Evolutionary conservation across 2,329 filamentous ascomycete genomes (phyloP).

Genomic region (Westerdykella sp.): DNA sequence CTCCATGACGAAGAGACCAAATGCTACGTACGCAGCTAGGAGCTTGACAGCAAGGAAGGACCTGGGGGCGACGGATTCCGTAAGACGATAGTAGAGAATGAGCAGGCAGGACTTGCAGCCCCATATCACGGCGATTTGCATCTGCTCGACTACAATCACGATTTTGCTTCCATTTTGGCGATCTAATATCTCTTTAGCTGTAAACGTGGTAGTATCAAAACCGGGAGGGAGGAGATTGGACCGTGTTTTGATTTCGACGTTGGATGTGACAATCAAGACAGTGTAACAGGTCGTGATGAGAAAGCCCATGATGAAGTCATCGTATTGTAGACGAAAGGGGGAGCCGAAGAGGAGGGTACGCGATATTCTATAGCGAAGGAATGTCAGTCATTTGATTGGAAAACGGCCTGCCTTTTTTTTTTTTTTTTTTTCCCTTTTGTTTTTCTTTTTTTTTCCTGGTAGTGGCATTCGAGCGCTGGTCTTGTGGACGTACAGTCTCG

Average conservation of each 20-base stretch:
- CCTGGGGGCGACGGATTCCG: conserved; percentile 25
- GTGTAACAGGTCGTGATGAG: conserved; percentile 47
- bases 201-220: conserved; percentile 41
- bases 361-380: conserved; percentile 32
- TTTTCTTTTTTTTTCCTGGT: too few relatives aligned
- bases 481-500: conserved; percentile 36
- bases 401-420: not conserved
- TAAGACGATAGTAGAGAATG: conserved; percentile 49
- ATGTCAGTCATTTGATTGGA: not conserved
- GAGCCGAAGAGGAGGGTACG: conserved; percentile 44
- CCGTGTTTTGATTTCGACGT: conserved; percentile 36
- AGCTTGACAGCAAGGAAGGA: conserved; percentile 38
- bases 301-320: conserved; percentile 53
- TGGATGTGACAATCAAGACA: conserved; percentile 45
- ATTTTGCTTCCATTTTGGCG: conserved; percentile 40
- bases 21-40: conserved; percentile 42
- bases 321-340: conserved; percentile 45
- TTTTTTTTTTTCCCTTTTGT: too few relatives aligned
- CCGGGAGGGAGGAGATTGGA: conserved; percentile 42
- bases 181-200: conserved; percentile 29
- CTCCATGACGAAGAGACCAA: conserved; percentile 46
- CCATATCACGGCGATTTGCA: conserved; percentile 48
- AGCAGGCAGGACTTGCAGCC: conserved; percentile 50
- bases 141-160: conserved; percentile 50
- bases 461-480: not conserved